Conservation (phyloP, 176 grass and related monocot species). For the Triticum monococcum region DNA sequence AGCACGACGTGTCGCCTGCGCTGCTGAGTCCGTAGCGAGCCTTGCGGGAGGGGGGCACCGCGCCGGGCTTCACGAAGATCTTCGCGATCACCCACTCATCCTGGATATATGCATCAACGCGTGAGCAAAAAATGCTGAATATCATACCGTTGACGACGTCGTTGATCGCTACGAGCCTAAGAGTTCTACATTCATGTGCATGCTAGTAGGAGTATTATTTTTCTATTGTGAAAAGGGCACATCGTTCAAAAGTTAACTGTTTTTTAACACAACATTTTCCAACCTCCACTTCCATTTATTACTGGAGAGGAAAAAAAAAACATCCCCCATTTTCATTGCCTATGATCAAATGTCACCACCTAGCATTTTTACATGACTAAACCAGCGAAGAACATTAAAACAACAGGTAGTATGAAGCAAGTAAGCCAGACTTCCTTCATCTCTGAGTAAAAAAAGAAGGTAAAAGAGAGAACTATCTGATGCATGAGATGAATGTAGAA, state of each 20-base stretch:
- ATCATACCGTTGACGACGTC: background rate
- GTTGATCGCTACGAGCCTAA: background rate
- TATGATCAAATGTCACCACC: background rate
- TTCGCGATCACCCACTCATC: conserved; percentile 93
- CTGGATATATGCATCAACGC: conserved; percentile 11
- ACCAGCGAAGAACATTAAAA: background rate
- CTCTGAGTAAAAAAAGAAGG: background rate
- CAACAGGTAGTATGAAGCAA: background rate
- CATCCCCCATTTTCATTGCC: background rate
- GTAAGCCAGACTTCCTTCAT: background rate
- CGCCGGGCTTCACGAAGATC: conserved; percentile 74
- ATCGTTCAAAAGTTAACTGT: too few relatives aligned
- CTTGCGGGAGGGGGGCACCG: conserved; percentile 33
- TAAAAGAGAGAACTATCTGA: background rate
- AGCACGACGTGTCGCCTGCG: conserved; percentile 36
- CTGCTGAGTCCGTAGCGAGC: conserved; percentile 33
- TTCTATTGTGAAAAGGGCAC: background rate
- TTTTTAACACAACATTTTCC: background rate
- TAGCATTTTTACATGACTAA: background rate
- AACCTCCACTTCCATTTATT: background rate
- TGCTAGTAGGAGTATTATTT: too few relatives aligned
- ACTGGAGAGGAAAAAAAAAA: too few relatives aligned
- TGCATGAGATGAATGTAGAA: background rate
- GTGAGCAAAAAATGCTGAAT: background rate
- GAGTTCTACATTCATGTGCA: too few relatives aligned